phyloP scores from a whole-genome alignment of 2,329 filamentous ascomycete genomes.

The Talaromyces sp. region DNA sequence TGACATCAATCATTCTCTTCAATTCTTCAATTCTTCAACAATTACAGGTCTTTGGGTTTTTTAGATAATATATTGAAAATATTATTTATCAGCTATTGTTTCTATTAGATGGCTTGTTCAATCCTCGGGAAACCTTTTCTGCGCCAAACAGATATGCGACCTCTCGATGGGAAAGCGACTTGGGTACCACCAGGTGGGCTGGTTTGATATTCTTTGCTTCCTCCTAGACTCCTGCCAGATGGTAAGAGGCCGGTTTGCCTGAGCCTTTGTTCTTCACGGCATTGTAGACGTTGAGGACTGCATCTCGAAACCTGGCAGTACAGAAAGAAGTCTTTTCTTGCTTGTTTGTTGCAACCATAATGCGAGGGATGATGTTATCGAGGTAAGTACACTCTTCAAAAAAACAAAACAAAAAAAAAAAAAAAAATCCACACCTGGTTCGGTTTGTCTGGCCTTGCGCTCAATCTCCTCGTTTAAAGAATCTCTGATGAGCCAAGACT shows the following conservation, averaged over 20 bases:
- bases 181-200: slow-evolving; percentile 1
- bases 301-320: not conserved
- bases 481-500: not conserved
- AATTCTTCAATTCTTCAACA: no score
- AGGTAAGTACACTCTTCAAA: not conserved
- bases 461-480: not conserved
- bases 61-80: no score
- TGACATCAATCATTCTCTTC: not conserved
- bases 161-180: not conserved
- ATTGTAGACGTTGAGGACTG: not conserved
- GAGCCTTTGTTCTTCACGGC: not conserved
- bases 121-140: not conserved
- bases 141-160: not conserved
- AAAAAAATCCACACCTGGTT: slow-evolving; percentile 1
- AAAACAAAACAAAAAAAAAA: no score
- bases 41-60: no score
- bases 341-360: not conserved
- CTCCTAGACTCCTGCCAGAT: not conserved
- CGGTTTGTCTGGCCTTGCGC: not conserved
- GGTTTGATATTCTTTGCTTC: not conserved
- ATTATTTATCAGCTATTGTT: no score
- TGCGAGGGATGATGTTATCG: not conserved
- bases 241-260: not conserved
- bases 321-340: not conserved
- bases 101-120: no score